These are phyloP conservation scores for Kurtzmaniella natalensis DNA, from an alignment of 1,139 yeast species.

Conservation along the genomic window DNA sequence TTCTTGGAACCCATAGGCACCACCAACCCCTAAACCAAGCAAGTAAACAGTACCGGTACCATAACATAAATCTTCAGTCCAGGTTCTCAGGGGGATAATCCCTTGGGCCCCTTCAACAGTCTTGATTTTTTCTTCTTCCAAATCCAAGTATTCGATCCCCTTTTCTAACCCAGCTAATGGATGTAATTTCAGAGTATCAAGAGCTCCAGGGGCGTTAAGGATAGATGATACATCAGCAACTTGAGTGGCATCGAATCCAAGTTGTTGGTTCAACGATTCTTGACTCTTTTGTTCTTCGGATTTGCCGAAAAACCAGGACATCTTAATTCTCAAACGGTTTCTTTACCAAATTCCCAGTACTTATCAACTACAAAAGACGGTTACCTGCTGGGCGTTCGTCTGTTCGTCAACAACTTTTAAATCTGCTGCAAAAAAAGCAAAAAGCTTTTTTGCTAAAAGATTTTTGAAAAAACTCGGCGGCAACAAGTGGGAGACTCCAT, in stretches of 20 bases:
- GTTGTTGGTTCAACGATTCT: conserved; percentile 30
- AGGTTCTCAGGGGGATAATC: conserved; percentile 87
- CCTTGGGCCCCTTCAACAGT: conserved; percentile 85
- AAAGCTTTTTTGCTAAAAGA: too few relatives aligned
- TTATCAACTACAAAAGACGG: too few relatives aligned
- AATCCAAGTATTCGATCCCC: conserved; percentile 84
- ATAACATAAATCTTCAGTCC: conserved; percentile 96
- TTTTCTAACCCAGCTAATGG: conserved; percentile 91
- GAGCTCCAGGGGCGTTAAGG: conserved; percentile 55
- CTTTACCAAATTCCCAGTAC: too few relatives aligned
- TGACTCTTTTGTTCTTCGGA: conserved; percentile 21
- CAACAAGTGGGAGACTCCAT: too few relatives aligned
- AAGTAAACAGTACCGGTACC: conserved; percentile 96
- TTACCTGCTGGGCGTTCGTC: too few relatives aligned
- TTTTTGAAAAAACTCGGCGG: too few relatives aligned
- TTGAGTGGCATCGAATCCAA: conserved; percentile 67
- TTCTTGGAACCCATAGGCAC: conserved; percentile 81
- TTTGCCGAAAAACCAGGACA: conserved; percentile 71
- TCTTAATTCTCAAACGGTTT: too few relatives aligned
- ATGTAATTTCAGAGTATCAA: conserved; percentile 75
- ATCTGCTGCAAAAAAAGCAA: too few relatives aligned
- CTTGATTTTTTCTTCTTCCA: conserved; percentile 74
- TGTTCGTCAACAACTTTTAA: too few relatives aligned
- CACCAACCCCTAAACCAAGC: conserved; percentile 76
- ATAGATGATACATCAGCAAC: conserved; percentile 62